Conservation (phyloP, 2,329 filamentous ascomycete genomes). For the Microdochium trichocladiopsis region DNA sequence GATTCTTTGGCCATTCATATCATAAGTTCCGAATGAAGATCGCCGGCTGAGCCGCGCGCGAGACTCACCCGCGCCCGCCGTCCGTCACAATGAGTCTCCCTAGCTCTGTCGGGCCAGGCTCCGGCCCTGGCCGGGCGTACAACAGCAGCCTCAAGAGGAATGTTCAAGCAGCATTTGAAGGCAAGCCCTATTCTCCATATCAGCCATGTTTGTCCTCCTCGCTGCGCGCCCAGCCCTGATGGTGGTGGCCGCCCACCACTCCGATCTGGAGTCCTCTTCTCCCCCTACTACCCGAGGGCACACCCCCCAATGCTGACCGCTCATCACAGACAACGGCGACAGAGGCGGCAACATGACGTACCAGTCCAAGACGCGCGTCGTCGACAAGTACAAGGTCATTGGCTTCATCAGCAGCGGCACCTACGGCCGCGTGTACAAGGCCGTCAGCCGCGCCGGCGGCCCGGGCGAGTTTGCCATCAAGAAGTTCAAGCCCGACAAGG, state of each 20-base stretch:
- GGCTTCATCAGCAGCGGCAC: constrained; percentile 98
- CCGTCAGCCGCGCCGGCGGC: constrained; percentile 65
- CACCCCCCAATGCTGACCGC: neutral
- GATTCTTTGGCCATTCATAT: neutral
- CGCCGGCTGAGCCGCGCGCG: neutral
- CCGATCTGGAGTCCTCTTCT: constrained; percentile 5
- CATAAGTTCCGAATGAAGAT: neutral
- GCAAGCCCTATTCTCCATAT: constrained; percentile 28
- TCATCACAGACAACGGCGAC: constrained; percentile 21
- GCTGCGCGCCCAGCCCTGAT: constrained; percentile 8
- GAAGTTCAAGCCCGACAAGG: constrained; percentile 99
- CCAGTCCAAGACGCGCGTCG: constrained; percentile 77
- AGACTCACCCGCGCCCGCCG: neutral
- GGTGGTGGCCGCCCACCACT: constrained; percentile 3
- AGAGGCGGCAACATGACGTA: constrained; percentile 44
- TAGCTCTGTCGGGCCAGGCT: neutral
- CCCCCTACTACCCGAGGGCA: constrained; percentile 6
- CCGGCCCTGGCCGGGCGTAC: neutral
- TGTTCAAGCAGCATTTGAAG: constrained; percentile 55
- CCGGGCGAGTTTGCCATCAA: constrained; percentile 93
- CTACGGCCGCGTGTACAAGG: constrained; percentile 97
- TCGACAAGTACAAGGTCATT: constrained; percentile 91
- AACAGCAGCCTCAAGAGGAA: constrained; percentile 36
- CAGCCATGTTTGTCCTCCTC: constrained; percentile 8
- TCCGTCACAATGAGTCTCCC: neutral